Conservation (phyloP, 495 filamentous ascomycete genomes). For the Xylaria venustula region DNA sequence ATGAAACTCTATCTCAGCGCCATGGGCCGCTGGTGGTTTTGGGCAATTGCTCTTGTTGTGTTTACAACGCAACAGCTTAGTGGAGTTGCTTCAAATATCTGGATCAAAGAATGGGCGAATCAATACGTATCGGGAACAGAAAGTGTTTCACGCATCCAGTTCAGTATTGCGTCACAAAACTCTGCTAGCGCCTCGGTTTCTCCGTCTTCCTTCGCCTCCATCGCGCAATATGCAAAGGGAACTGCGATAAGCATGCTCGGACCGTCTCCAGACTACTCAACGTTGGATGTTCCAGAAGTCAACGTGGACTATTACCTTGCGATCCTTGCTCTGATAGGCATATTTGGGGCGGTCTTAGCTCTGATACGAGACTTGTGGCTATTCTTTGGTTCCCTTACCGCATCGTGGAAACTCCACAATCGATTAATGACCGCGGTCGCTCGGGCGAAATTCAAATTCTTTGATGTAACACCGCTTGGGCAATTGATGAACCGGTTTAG, state of each 20-base stretch:
- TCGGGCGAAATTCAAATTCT: conserved; percentile 93
- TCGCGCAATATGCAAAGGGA: conserved; percentile 32
- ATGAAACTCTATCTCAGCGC: conserved; percentile 78
- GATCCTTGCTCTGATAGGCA: conserved; percentile 76
- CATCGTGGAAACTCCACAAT: conserved; percentile 82
- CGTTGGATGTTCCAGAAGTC: conserved; percentile 53
- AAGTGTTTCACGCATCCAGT: conserved; percentile 21
- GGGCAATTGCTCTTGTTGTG: conserved; percentile 67
- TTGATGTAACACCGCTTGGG: conserved; percentile 93
- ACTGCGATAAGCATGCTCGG: conserved; percentile 14
- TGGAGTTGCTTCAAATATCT: conserved; percentile 82
- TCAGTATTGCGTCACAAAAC: conserved; percentile 37
- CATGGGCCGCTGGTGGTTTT: conserved; percentile 96
- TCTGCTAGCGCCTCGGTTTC: conserved; percentile 22
- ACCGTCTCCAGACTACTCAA: conserved; percentile 23
- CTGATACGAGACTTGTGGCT: conserved; percentile 78
- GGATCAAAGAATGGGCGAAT: conserved; percentile 87
- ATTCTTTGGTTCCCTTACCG: conserved; percentile 88
- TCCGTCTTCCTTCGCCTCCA: conserved; percentile 34
- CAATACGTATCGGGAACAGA: conserved; percentile 45
- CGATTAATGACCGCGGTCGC: conserved; percentile 75
- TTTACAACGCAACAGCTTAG: conserved; percentile 81
- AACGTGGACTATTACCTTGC: conserved; percentile 80
- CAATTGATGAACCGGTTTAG: conserved; percentile 99
- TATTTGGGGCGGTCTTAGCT: conserved; percentile 71